Percentiles rank a stretch among this genome's conserved stretches.
Evolutionary conservation across 2,329 filamentous ascomycete species (phyloP).

Genomic region (Aureobasidium mangrovei): DNA sequence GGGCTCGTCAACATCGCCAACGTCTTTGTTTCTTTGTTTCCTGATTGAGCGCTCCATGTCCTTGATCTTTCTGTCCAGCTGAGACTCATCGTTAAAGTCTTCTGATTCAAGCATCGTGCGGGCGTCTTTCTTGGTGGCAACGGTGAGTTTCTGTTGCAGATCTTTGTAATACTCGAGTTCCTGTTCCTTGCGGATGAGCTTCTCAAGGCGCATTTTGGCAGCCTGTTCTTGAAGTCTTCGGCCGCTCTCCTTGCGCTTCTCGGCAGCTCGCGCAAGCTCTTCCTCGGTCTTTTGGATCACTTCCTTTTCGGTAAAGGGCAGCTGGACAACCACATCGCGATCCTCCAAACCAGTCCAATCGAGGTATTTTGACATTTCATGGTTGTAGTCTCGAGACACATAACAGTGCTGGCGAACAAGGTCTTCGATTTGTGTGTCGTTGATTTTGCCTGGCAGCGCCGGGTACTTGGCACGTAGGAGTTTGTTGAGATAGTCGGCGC

Average conservation of each 20-base stretch:
- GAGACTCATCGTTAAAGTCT: constrained; percentile 83
- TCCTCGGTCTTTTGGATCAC: constrained; percentile 88
- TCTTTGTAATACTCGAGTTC: constrained; percentile 91
- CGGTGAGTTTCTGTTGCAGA: constrained; percentile 59
- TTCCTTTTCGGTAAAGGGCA: constrained; percentile 86
- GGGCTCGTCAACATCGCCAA: constrained; percentile 70
- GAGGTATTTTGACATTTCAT: constrained; percentile 65
- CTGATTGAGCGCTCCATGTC: constrained; percentile 87
- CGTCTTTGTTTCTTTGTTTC: constrained; percentile 84
- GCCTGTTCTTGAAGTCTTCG: constrained; percentile 88
- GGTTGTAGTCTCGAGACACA: constrained; percentile 72
- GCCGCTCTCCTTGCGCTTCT: constrained; percentile 91
- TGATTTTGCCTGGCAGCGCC: constrained; percentile 76
- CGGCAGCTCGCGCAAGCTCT: constrained; percentile 79
- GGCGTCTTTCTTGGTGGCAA: constrained; percentile 78
- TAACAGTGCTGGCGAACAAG: constrained; percentile 87
- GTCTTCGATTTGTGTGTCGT: constrained; percentile 75
- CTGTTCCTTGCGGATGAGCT: constrained; percentile 89
- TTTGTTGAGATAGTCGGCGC: constrained; percentile 83
- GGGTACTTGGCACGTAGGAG: constrained; percentile 88
- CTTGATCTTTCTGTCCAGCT: constrained; percentile 73
- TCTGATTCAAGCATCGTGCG: constrained; percentile 78
- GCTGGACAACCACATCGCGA: constrained; percentile 80
- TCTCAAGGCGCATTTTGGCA: constrained; percentile 92
- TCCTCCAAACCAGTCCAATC: constrained; percentile 92